Evolutionary conservation across 495 filamentous ascomycete genomes (phyloP).

Genomic region (Annulohypoxylon moriforme): DNA sequence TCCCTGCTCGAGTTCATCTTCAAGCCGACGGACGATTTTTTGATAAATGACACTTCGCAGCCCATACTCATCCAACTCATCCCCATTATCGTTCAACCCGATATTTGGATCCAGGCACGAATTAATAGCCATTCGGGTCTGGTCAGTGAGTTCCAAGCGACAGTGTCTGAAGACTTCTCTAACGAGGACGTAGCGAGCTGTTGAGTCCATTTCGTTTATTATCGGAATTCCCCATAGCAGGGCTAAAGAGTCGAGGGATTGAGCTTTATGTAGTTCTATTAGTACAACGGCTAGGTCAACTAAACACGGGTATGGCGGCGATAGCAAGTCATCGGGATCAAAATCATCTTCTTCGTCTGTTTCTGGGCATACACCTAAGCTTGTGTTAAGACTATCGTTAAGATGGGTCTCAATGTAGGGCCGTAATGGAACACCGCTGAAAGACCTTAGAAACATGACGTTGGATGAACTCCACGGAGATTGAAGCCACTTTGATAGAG

Average conservation of each 20-base stretch:
- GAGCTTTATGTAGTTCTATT: constrained; percentile 5
- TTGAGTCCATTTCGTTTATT: background rate
- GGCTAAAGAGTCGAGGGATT: background rate
- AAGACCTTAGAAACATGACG: background rate
- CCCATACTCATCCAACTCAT: background rate
- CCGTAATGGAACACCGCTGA: background rate
- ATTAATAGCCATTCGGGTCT: constrained; percentile 1
- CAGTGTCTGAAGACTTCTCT: constrained; percentile 1
- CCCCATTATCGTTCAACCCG: background rate
- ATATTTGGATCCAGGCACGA: background rate
- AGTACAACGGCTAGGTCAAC: background rate
- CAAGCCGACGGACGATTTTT: background rate
- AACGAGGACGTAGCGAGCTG: background rate
- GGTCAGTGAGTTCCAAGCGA: background rate
- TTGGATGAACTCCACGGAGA: constrained; percentile 1
- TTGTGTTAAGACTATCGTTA: background rate
- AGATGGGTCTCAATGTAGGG: background rate
- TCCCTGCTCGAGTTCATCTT: constrained; percentile 1
- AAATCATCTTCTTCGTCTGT: constrained; percentile 4
- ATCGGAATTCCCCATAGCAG: background rate
- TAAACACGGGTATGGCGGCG: background rate
- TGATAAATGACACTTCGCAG: constrained; percentile 3
- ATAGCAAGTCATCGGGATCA: background rate
- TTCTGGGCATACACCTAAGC: background rate
- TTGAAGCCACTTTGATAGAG: background rate